Base-by-base conservation (phyloP, 176 grass and related monocot species). In the Bolboschoenus planiculmis region DNA sequence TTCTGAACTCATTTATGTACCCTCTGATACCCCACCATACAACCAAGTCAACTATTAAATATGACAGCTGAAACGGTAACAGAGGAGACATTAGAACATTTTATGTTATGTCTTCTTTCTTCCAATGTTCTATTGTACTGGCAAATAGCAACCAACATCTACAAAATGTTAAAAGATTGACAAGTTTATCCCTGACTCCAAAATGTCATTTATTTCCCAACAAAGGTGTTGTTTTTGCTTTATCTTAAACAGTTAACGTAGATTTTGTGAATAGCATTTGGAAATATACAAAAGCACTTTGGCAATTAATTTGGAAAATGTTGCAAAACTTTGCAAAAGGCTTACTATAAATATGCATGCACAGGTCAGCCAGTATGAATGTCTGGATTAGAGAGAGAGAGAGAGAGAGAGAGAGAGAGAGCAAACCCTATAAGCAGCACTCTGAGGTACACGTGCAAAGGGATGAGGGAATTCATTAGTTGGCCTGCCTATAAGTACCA, bases 391-490 rank as follows among this genome's bases (percentile, higher is more conserved):
- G 43, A 78, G 35, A 58, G 3, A 70, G 26, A 36, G 60, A 84
- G 50, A 56, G 3, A 48, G 66, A 62, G n/a, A 81, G 56, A 27
- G 24, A 35, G 33, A 85, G 50, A 59, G 67, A 76, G 40, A 83
- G 21, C 15, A 33, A 88, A 98, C 95, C 87, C 87, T 90, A 66
- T 95, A 95, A 44, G 90, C 87, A 88, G 95, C 92, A 31, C 90
- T 94, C 77, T 94, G 95, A 84, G 90, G 92, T 15, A 91, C 90
- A 57, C 89, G 90, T 20, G 95, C 92, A 85, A 98, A 92, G 63
- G 95, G 95, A 93, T 98, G 95, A 33, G 95, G 92, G 80, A 98
- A 98, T 80, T 98, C 95, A 88, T 91, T 89, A 85, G 95, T 98
- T 90, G 95, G 95, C 90, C 95, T 98, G 90, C 91, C 95, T 91